Percentiles rank a stretch among this genome's conserved stretches.
These are phyloP conservation scores for Przewalskia tangutica DNA, from an alignment of 257 asterid species.

Conservation along the genomic window DNA sequence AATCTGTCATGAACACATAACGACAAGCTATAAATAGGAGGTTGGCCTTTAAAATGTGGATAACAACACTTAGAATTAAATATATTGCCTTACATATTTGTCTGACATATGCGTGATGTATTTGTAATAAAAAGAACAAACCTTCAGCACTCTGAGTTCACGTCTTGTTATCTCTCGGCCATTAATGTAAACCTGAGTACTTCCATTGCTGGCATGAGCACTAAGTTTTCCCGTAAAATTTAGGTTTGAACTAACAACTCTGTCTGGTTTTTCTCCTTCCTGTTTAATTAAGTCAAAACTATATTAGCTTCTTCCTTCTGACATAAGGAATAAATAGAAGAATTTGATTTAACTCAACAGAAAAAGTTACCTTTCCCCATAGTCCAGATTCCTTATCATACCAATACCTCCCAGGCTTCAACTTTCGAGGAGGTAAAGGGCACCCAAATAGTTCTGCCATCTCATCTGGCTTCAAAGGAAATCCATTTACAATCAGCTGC, in stretches of 20 bases:
- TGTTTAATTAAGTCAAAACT: constrained; percentile 21
- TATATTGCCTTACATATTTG: not conserved
- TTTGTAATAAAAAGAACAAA: constrained; percentile 14
- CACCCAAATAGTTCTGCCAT: constrained; percentile 79
- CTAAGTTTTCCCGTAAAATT: constrained; percentile 81
- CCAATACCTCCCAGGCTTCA: constrained; percentile 94
- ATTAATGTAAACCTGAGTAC: constrained; percentile 81
- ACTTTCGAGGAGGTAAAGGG: constrained; percentile 62
- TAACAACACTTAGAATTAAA: not conserved
- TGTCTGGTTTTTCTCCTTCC: constrained; percentile 97
- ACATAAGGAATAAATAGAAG: not conserved
- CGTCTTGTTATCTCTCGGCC: constrained; percentile 93
- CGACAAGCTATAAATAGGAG: not conserved
- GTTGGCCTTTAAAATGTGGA: not conserved
- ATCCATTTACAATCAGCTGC: constrained; percentile 77
- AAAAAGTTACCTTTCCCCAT: constrained; percentile 75
- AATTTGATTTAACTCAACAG: constrained; percentile 4
- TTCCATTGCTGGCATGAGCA: constrained; percentile 82
- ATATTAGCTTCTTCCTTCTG: constrained; percentile 13
- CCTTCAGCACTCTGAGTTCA: constrained; percentile 84
- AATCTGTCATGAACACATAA: not conserved
- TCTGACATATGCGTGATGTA: not conserved
- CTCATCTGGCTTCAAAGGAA: constrained; percentile 71
- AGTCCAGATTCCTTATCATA: constrained; percentile 91
- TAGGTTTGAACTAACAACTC: constrained; percentile 67